phyloP scores from a whole-genome alignment of 306 rosid species.

The Coriaria nepalensis region DNA sequence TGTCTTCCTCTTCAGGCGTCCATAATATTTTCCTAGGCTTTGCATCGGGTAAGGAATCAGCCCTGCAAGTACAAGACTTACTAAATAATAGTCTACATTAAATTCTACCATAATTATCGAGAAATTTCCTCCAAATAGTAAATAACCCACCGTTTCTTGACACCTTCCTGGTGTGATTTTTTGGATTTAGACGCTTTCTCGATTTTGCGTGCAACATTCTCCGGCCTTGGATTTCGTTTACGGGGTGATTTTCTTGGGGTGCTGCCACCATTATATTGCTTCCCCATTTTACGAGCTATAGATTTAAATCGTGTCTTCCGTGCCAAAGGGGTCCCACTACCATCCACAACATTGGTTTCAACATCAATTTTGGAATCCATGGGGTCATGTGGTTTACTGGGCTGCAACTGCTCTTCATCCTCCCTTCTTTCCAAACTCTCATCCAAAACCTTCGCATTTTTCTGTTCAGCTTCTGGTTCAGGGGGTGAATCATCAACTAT shows the following conservation, averaged over 20 bases:
- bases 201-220: neutral
- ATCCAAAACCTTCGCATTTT: conserved; percentile 2
- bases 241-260: conserved; percentile 10
- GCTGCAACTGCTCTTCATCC: conserved; percentile 13
- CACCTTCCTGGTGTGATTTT: conserved; percentile 1
- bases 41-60: conserved; percentile 1
- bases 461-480: conserved; percentile 11
- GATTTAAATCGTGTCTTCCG: conserved; percentile 19
- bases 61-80: conserved; percentile 17
- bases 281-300: conserved; percentile 15
- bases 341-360: conserved; percentile 22
- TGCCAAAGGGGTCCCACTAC: neutral
- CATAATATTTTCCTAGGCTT: conserved; percentile 27
- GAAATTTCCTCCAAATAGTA: neutral
- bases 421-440: conserved; percentile 10
- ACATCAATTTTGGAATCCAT: conserved; percentile 14
- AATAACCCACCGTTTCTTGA: conserved; percentile 15
- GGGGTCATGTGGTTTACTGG: conserved; percentile 11
- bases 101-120: neutral
- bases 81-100: too few relatives aligned
- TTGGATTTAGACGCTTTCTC: conserved; percentile 13
- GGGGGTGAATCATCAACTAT: conserved; percentile 3
- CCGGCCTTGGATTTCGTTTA: neutral
- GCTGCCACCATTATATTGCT: neutral
- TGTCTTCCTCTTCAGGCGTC: conserved; percentile 35